These are phyloP conservation scores for Friedmanniomyces simplex DNA, from an alignment of 495 filamentous ascomycete genomes.

Conservation along the genomic window DNA sequence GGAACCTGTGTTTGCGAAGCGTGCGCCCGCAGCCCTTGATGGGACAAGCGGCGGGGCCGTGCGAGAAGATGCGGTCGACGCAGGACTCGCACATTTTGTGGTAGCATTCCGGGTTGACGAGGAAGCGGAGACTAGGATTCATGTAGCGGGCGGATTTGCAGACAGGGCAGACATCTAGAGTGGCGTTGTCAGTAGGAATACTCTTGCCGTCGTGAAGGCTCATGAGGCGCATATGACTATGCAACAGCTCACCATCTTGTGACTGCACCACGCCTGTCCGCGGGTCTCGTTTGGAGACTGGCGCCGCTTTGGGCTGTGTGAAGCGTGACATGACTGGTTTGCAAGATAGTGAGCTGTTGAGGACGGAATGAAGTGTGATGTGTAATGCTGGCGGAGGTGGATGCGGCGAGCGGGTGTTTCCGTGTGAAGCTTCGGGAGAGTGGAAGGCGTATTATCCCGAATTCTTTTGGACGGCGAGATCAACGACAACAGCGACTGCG, in stretches of 20 bases:
- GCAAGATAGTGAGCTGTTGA: constrained; percentile 9
- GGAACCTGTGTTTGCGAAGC: constrained; percentile 72
- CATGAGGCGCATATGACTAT: neutral
- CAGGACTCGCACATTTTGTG: constrained; percentile 96
- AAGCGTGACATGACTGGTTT: constrained; percentile 12
- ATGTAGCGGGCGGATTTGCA: constrained; percentile 94
- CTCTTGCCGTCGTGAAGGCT: neutral
- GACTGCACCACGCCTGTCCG: neutral
- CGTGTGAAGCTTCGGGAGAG: neutral
- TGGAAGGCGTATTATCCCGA: neutral
- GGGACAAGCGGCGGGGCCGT: constrained; percentile 81
- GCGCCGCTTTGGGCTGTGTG: constrained; percentile 5
- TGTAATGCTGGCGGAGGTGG: neutral
- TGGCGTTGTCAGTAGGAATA: constrained; percentile 8
- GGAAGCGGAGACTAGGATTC: constrained; percentile 84
- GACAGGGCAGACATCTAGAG: constrained; percentile 78
- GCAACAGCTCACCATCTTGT: constrained; percentile 15
- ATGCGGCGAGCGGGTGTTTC: neutral
- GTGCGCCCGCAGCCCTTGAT: constrained; percentile 78
- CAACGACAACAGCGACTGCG: neutral
- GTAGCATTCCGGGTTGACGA: constrained; percentile 96
- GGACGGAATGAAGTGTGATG: neutral
- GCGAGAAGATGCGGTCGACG: constrained; percentile 87
- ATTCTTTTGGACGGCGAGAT: neutral
- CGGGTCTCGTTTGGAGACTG: neutral